Evolutionary conservation across 164 flowering plant species (phyloP), one percentile per base, ranked within the genome.

Genomic region (Malania oleifera): DNA sequence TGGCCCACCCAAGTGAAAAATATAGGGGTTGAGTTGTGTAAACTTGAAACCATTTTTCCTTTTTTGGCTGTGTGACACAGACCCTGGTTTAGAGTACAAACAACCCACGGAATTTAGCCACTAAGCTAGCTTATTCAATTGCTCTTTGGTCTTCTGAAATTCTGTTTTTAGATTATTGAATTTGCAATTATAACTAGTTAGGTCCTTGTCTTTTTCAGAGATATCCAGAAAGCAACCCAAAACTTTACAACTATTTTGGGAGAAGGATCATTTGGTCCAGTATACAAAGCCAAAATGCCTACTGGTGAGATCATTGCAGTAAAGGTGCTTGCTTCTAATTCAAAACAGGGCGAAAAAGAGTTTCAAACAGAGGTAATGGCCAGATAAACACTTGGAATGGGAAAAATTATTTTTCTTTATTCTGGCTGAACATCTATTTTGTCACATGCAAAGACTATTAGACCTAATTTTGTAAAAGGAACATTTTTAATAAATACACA

Each of bases 231-330:
- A 70, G 96, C 89, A 15, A 95, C 99, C 47, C 82, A 82, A 40
- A 91, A 85, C 65, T 95, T 91, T 60, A 90, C 99, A 29, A 91
- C 89, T 52, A 55, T 84, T 37, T 57, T 95, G 65, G 99, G 99
- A 35, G 81, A 95, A 73, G 99, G 99, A 29, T 88, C 97, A 39
- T 93, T 88, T 80, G 99, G 99, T 60, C 91, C 96, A 5, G 97
- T 91, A 19, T 91, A 95, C 66, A 95, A 82, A 79, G 98, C 96
- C 34, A 57, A 59, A 35, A 78, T 89, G 89, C 70, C 83, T 46
- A 64, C 85, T 19, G 80, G 91, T 59, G 84, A 67, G 64, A 70
- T 82, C 51, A 77, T 81, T 22, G 97, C 97, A 37, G 80, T 83
- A 17, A 90, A 90, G 73, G 92, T 80, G 48, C 97, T 87, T 68